Evolutionary conservation across 2,329 filamentous ascomycete genomes (phyloP), one percentile per base, ranked within the genome.

Genomic region (Penicillium fuscoglaucum): DNA sequence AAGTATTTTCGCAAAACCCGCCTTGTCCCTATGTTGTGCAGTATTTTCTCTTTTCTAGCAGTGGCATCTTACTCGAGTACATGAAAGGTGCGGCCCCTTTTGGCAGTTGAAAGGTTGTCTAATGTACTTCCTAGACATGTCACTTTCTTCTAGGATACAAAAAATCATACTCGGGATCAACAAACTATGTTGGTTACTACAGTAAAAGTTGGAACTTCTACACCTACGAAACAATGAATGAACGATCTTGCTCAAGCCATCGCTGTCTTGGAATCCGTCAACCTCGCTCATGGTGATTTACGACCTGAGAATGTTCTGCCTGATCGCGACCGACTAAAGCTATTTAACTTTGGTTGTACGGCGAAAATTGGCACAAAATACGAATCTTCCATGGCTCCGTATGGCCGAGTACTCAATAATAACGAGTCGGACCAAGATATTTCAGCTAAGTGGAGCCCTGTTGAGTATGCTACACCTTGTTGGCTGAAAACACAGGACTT

Each of bases 251-350:
- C 70, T 46, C 65, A 68, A 61, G 71, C 64, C 12, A 64, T 71
- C 47, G 68, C 70, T 59, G 72, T 72, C 48, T 52, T 74, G 0
- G 71, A 72, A 63, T 71, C 68, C 0, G 63, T 73, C n/a, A 65
- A 69, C 21, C 70, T 74, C 44, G 67, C 69, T 1, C 65, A 75
- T 61, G 67, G 68, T 41, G 68, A 74, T 21, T 52, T 75, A 52
- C 65, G 68, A 57, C 67, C 72, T 19, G 63, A 72, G 35, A 72
- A 73, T 66, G 60, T 72, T 12, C 52, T 72, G 2, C 61, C 72
- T 59, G 66, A 72, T 65, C 58, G 68, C 21, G 39, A 72, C 51
- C 57, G 33, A 45, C 26, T 72, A 10, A 73, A 72, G 31, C 49
- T 72, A 2, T 67, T 65, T 0, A 69, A 72, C 55, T 71, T 74